Evolutionary conservation across 208 protist genomes (phyloP), one percentile per base, ranked within the genome.

Genomic region (Trypanosoma platydactyli): DNA sequence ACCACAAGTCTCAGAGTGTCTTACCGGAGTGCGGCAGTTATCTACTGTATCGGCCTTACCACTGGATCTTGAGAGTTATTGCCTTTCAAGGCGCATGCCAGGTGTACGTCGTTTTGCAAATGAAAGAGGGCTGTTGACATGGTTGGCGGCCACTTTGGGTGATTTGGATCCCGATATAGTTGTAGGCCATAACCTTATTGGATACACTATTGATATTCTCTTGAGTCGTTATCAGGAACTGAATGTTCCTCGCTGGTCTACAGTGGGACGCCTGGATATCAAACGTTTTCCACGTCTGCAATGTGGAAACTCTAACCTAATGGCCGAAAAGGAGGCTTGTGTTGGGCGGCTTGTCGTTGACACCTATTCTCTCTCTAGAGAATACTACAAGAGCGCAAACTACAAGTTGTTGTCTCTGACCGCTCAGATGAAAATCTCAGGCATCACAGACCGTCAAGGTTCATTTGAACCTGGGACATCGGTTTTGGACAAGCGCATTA

Each of bases 131-230:
- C 61, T 98, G 49, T 80, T 98, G 1, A 77, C 68, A 42, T 89
- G 88, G 79, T 52, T 97, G 13, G 79, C 94, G 12, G 64, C 55
- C n/a, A 79, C 74, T n/a, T 70, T 99, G 7, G 64, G 79, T 2
- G 59, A 64, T n/a, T 71, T 97, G 30, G 98, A 99, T 73, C 94
- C 97, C 3, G 98, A 99, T 64, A 78, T 98, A 20, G 60, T 98
- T 35, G 76, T 98, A 15, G 97, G 97, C n/a, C 97, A 99, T 89
- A 99, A 99, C 75, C 96, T 99, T 70, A 71, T 98, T n/a, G 86
- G 86, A 9, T 99, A 97, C 64, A 98, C 98, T n/a, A 71, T 99
- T 0, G 95, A 98, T 63, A 89, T 98, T 22, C 76, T 99, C 6
- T 82, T 99, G 24, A 95, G 98, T 30, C 86, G 98, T 30, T 97